A percentile compares a stretch with the other conserved stretches of the same genome.
Conservation (phyloP, 305 asterid genomes). For the Solanum hybrid region DNA sequence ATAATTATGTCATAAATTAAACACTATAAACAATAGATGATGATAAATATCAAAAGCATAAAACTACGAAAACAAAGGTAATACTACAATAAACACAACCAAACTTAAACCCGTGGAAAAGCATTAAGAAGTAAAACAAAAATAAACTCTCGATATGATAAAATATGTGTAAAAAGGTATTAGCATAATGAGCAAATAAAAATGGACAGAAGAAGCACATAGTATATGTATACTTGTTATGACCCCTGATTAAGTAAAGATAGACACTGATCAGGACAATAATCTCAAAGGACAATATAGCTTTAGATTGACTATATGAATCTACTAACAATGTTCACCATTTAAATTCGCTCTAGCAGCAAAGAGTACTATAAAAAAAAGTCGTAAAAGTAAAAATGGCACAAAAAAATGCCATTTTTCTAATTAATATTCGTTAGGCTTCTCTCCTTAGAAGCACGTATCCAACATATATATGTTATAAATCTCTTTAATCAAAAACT, state of each 20-base stretch:
- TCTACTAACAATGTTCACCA: neutral
- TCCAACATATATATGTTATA: neutral
- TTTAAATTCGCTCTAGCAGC: neutral
- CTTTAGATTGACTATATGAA: neutral
- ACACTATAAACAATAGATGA: neutral
- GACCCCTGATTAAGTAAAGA: neutral
- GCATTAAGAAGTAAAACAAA: neutral
- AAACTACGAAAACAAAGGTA: neutral
- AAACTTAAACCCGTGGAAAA: neutral
- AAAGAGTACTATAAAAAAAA: neutral
- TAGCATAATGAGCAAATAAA: neutral
- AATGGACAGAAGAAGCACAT: neutral
- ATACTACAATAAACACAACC: neutral
- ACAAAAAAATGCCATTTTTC: neutral
- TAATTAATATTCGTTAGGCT: too few relatives aligned
- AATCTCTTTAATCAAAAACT: neutral
- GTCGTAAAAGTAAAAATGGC: neutral
- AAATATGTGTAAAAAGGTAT: neutral
- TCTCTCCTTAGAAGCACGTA: too few relatives aligned
- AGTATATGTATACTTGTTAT: neutral
- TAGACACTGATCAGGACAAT: neutral
- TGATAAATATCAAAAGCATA: neutral
- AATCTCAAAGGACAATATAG: neutral
- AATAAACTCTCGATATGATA: too few relatives aligned
- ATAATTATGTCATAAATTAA: neutral